These are phyloP conservation scores for Gossypium rotundifolium DNA, from an alignment of 345 rosid species.

Conservation along the genomic window DNA sequence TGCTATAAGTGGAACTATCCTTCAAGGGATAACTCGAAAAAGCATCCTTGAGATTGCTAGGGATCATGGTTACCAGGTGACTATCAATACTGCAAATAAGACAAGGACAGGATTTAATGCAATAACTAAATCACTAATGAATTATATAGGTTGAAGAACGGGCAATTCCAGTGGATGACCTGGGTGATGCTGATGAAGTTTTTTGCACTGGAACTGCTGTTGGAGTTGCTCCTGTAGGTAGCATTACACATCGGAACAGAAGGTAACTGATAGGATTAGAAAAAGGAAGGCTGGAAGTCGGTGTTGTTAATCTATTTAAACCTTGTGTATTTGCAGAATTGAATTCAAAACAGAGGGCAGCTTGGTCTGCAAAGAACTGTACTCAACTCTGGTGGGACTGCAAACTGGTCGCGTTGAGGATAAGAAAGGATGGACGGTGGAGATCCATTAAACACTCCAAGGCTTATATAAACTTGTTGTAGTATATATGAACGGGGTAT, in stretches of 20 bases:
- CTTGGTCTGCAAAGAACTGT: constrained; percentile 43
- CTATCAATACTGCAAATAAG: not conserved
- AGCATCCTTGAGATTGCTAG: constrained; percentile 66
- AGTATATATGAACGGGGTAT: not conserved
- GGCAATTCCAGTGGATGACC: constrained; percentile 43
- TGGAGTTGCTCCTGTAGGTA: constrained; percentile 62
- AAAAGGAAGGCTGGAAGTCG: not conserved
- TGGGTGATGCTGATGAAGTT: constrained; percentile 58
- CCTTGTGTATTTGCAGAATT: constrained; percentile 32
- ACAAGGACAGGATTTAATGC: not conserved
- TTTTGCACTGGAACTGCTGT: constrained; percentile 84
- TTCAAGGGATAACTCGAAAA: constrained; percentile 65
- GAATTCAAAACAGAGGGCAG: constrained; percentile 43
- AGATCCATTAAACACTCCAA: constrained; percentile 20
- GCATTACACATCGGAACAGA: constrained; percentile 47
- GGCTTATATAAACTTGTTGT: not conserved
- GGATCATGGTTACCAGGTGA: constrained; percentile 67
- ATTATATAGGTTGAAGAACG: constrained; percentile 54
- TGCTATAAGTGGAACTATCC: constrained; percentile 64
- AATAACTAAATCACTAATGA: not conserved
- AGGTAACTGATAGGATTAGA: constrained; percentile 27
- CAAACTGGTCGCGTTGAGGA: constrained; percentile 69
- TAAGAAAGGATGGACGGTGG: constrained; percentile 59
- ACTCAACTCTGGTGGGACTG: constrained; percentile 55
- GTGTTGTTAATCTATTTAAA: not conserved